A percentile compares a stretch with the other conserved stretches of the same genome.
Evolutionary conservation across 78 protist species (phyloP).

Genomic region (Pigoraptor vietnamica): DNA sequence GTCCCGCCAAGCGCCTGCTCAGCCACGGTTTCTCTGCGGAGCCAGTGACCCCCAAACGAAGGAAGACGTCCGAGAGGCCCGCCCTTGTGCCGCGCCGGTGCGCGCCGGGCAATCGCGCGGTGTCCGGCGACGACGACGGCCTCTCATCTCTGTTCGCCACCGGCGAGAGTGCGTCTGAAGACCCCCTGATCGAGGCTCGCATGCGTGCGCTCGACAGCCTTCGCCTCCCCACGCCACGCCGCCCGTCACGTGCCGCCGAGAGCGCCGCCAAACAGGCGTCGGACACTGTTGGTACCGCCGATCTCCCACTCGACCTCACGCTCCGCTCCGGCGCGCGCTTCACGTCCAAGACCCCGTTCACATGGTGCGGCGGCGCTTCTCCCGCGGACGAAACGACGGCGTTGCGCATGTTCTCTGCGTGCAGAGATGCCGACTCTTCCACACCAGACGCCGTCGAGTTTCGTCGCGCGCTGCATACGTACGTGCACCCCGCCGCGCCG

Average conservation of each 20-base stretch:
- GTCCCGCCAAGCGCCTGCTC: too few relatives aligned
- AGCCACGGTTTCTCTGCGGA: too few relatives aligned
- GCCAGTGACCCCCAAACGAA: too few relatives aligned
- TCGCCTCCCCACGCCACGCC: neutral
- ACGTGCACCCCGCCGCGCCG: neutral
- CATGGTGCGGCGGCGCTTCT: neutral
- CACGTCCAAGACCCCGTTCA: neutral
- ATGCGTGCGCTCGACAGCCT: neutral
- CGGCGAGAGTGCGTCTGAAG: neutral
- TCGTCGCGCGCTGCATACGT: neutral
- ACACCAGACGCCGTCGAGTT: neutral
- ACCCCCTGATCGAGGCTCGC: neutral
- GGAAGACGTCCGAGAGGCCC: too few relatives aligned
- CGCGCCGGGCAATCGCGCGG: neutral
- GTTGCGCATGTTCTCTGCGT: neutral
- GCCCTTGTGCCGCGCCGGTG: too few relatives aligned
- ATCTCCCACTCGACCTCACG: neutral
- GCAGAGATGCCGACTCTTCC: too few relatives aligned
- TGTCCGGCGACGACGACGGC: neutral
- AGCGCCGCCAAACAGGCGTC: neutral
- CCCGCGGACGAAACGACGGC: neutral
- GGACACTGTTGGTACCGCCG: too few relatives aligned
- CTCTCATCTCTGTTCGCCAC: too few relatives aligned
- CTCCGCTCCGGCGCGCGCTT: neutral
- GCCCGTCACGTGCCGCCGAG: neutral